A percentile compares a stretch with the other conserved stretches of the same genome.
phyloP scores from a whole-genome alignment of 345 rosid genomes.

The Cardamine resedifolia region DNA sequence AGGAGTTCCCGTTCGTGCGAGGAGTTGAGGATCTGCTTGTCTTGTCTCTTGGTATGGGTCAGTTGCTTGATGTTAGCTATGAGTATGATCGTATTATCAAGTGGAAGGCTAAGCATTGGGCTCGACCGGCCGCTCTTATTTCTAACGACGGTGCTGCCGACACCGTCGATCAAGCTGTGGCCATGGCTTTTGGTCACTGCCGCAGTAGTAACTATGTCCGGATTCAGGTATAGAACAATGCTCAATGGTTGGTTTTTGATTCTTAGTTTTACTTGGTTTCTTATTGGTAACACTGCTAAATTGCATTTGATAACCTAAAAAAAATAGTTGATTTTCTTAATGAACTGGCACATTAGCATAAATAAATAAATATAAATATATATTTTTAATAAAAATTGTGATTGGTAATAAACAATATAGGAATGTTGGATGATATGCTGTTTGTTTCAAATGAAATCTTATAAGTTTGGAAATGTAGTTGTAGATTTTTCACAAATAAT shows the following conservation, averaged over 20 bases:
- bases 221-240: slow-evolving; percentile 63
- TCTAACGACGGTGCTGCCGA: slow-evolving; percentile 84
- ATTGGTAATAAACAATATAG: neutral
- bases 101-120: slow-evolving; percentile 91
- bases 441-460: neutral
- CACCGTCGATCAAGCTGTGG: slow-evolving; percentile 89
- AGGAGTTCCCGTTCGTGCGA: slow-evolving; percentile 93
- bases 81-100: slow-evolving; percentile 68
- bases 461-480: neutral
- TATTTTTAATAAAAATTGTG: neutral
- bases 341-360: neutral
- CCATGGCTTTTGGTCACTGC: slow-evolving; percentile 88
- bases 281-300: neutral
- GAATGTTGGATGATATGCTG: neutral
- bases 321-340: neutral
- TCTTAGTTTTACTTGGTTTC: neutral
- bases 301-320: neutral
- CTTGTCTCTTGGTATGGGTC: slow-evolving; percentile 79
- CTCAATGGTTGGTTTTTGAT: neutral
- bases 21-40: slow-evolving; percentile 95
- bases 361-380: no score
- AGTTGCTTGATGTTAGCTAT: slow-evolving; percentile 65
- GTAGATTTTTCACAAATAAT: neutral
- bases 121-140: slow-evolving; percentile 82
- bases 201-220: slow-evolving; percentile 75